Percentiles rank a stretch among this genome's conserved stretches.
phyloP scores from a whole-genome alignment of 2,329 filamentous ascomycete genomes.

The Claviceps monticola region DNA sequence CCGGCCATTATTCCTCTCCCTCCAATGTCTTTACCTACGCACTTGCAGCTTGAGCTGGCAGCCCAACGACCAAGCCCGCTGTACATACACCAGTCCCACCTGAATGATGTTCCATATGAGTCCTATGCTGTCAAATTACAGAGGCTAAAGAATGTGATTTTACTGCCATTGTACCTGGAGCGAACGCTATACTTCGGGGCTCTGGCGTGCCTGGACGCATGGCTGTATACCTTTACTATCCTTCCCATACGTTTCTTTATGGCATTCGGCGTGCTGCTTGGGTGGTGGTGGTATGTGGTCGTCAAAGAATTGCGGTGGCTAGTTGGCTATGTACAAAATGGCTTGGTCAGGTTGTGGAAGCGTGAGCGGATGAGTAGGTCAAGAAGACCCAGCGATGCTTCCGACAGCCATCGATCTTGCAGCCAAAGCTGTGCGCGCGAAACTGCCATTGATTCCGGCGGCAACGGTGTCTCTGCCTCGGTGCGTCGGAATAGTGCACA shows the following conservation, averaged over 20 bases:
- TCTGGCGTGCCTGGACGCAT: slow-evolving; percentile 84
- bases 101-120: slow-evolving; percentile 62
- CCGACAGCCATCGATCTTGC: slow-evolving; percentile 25
- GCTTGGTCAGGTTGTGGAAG: slow-evolving; percentile 65
- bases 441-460: slow-evolving; percentile 8
- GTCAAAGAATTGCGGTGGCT: slow-evolving; percentile 60
- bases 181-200: slow-evolving; percentile 76
- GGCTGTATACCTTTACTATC: slow-evolving; percentile 94
- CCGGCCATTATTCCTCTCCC: slow-evolving; percentile 45
- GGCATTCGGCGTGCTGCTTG: slow-evolving; percentile 59
- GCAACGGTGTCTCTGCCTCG: slow-evolving; percentile 1
- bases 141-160: slow-evolving; percentile 74
- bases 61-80: slow-evolving; percentile 47
- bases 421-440: slow-evolving; percentile 23
- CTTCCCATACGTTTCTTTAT: slow-evolving; percentile 78
- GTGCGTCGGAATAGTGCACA: slow-evolving; percentile 4
- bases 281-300: slow-evolving; percentile 65
- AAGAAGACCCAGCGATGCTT: slow-evolving; percentile 18
- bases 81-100: slow-evolving; percentile 48
- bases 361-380: slow-evolving; percentile 33
- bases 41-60: slow-evolving; percentile 50
- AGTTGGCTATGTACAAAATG: slow-evolving; percentile 63
- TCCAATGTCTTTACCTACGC: slow-evolving; percentile 52
- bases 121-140: slow-evolving; percentile 87
- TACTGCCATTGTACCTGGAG: slow-evolving; percentile 71